Percentiles rank a stretch among this genome's conserved stretches.
Conservation (phyloP, 768 basidiomycete genomes). For the Tubosaeta sp. region DNA sequence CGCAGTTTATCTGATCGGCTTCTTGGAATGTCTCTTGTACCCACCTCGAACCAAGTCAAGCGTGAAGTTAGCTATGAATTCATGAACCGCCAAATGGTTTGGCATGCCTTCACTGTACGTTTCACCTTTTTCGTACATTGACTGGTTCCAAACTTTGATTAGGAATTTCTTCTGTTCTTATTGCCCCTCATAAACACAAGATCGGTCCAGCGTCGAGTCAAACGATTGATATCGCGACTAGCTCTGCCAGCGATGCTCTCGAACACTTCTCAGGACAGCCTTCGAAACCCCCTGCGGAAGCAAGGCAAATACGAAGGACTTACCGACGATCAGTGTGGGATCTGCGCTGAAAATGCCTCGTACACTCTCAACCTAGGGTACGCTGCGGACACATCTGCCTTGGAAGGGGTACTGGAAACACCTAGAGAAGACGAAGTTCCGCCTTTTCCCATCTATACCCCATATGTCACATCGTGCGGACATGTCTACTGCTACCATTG, state of each 20-base stretch:
- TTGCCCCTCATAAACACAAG: conserved; percentile 79
- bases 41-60: conserved; percentile 62
- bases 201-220: conserved; percentile 54
- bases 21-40: conserved; percentile 67
- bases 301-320: conserved; percentile 68
- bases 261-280: conserved; percentile 23
- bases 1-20: conserved; percentile 80
- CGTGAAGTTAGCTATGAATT: conserved; percentile 96
- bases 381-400: conserved; percentile 36
- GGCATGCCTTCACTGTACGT: conserved; percentile 95
- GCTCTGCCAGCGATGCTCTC: conserved; percentile 29
- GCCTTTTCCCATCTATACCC: conserved; percentile 69
- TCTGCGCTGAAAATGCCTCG: conserved; percentile 78
- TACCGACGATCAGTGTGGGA: conserved; percentile 76
- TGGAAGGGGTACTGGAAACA: conserved; percentile 9
- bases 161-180: conserved; percentile 95
- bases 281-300: conserved; percentile 12
- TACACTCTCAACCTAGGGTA: conserved; percentile 56
- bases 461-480: conserved; percentile 80
- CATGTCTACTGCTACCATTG: conserved; percentile 95
- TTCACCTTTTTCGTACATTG: background rate
- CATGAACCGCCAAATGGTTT: conserved; percentile 99
- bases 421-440: conserved; percentile 34
- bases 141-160: conserved; percentile 6
- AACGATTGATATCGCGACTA: conserved; percentile 30